Base-by-base conservation (phyloP, 1,284 basidiomycete genomes). In the Melampsora abietis-canadensis region DNA sequence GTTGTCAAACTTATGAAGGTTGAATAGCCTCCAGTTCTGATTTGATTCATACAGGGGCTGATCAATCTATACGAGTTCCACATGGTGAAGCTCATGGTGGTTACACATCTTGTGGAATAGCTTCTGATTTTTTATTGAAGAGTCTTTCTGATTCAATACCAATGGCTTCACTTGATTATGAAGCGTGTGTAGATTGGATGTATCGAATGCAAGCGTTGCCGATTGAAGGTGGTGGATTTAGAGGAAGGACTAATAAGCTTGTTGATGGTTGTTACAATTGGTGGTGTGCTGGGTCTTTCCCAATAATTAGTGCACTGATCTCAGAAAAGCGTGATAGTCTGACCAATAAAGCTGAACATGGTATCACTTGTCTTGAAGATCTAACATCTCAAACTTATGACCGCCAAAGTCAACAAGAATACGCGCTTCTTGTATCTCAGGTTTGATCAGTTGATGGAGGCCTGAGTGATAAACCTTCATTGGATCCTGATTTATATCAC, bases 221-320 rank as follows among this genome's bases (percentile, higher is more conserved):
- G n/a, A n/a, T n/a, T n/a, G n/a, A n/a, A n/a, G 85, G 93, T 2
- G 94, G 94, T 3, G 96, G 95, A 0, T 98, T 98, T 83, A 87
- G 87, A 62, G 96, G 96, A 0, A 85, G 96, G 59, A 92, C 92
- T 76, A 99, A 98, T 82, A 99, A 99, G 83, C 87, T 99, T 15
- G 95, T 99, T 0, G 96, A 99, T 80, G 96, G 95, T 2, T 99
- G 96, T 83, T 99, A 98, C 82, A 89, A 91, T 40, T 98, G 96
- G 96, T 98, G 94, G 91, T 92, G 94, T 34, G 95, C 91, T 2
- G 94, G 94, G 0, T 87, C 90, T n/a, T 91, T 96, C 80, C 86
- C 87, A 0, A 83, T 97, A 12, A 83, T 96, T 0, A 90, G 91
- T 70, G 88, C 83, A 27, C 78, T 90, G 14, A 82, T 90, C 0